phyloP scores from a whole-genome alignment of 331 rosid genomes.

The Quercus tomentella region DNA sequence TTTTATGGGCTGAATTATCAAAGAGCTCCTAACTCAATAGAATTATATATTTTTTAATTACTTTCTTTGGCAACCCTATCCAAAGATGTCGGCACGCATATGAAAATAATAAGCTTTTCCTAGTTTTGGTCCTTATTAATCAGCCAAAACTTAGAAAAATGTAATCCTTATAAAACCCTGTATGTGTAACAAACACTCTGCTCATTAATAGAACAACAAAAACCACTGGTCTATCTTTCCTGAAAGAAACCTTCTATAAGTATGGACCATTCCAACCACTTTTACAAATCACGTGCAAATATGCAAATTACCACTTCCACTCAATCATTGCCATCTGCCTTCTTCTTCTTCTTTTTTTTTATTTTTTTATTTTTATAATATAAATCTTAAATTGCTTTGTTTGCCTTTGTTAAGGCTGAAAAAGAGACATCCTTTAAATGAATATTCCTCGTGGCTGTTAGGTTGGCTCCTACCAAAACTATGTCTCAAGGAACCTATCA shows the following conservation, averaged over 20 bases:
- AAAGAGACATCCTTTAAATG: constrained; percentile 9
- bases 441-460: constrained; percentile 17
- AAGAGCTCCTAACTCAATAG: too few species aligned
- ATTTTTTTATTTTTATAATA: not conserved
- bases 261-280: not conserved
- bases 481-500: constrained; percentile 12
- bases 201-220: not conserved
- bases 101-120: too few species aligned
- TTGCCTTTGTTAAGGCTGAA: constrained; percentile 35
- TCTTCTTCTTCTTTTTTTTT: too few species aligned
- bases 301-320: not conserved
- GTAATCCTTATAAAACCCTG: too few species aligned
- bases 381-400: not conserved
- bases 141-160: too few species aligned
- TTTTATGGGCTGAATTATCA: too few species aligned
- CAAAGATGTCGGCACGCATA: too few species aligned
- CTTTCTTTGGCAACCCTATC: too few species aligned
- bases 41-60: too few species aligned
- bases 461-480: constrained; percentile 19
- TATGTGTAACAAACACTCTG: not conserved
- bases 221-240: not conserved
- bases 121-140: too few species aligned
- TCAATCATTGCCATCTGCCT: not conserved
- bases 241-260: not conserved
- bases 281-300: not conserved